Evolutionary conservation across 768 basidiomycete genomes (phyloP), one percentile per base, ranked within the genome.

Genomic region (Pleurotus platypus): DNA sequence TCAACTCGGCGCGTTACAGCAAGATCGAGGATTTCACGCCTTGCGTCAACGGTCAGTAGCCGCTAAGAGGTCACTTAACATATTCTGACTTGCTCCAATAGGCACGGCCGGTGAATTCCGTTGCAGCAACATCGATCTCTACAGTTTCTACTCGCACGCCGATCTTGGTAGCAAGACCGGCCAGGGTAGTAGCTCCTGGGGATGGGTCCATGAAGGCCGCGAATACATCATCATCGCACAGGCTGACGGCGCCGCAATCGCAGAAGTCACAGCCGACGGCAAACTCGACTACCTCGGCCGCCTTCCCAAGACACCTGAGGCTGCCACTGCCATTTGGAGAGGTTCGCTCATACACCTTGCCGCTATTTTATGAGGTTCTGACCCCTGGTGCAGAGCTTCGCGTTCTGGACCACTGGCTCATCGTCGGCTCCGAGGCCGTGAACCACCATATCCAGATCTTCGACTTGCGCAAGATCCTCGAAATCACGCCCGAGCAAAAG

Each of bases 371-470:
- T 11, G n/a, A 11, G 2, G 8, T 1, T n/a, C 16, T 54, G 7
- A 18, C 7, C 39, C 22, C 18, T n/a, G 5, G n/a, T 24, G 8
- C 4, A 54, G 69, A 69, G 37, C 65, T 70, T 42, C 66, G 67
- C n/a, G 64, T 65, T 22, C 59, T 64, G 35, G 60, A 64, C 15
- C 57, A 65, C 50, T 60, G 60, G 42, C 64, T 63, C 2, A 61
- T 64, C 48, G 65, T 69, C 35, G 67, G 67, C 35, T 64, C 62
- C 22, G 67, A 69, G 46, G 67, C 67, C 1, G 56, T 49, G 15
- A 63, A 63, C 46, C 67, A 69, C 46, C 62, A 64, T 22, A 61
- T 70, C 35, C 67, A 70, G 51, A 64, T 69, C 40, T 70, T 70
- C 56, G 65, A 70, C 60, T 57, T 69, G 5, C 59, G 57, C 45